Evolutionary conservation across 2,329 filamentous ascomycete genomes (phyloP), one percentile per base, ranked within the genome.

Genomic region (Orbilia blumenaviensis): DNA sequence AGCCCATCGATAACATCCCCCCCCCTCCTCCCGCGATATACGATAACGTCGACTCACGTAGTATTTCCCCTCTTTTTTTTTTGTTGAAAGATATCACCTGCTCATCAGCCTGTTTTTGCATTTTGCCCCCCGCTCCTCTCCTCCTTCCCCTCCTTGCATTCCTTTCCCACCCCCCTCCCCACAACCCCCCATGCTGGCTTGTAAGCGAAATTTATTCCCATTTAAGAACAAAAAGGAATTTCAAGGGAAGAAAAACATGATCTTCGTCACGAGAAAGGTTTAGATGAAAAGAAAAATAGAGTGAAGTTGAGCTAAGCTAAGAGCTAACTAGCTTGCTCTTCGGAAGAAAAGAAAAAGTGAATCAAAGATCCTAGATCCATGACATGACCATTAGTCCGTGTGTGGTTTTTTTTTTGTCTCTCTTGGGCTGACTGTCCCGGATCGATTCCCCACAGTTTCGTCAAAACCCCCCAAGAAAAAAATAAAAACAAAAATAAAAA

Each of bases 221-320:
- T 54, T 21, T 21, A 12, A 21, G 16, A 3, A 3, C 25, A 3
- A 14, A 29, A 68, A 34, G 46, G 71, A 56, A 56, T 63, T 46
- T 46, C 66, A 42, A 16, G 34, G 48, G 50, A 58, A 41, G n/a
- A 50, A 50, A 58, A 76, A 76, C 72, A 76, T 60, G 64, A 76
- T 76, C 48, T 63, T 76, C 72, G 72, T 76, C 72, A 76, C 72
- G 72, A 68, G 71, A 38, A 44, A 42, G 32, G n/a, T 56, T 29
- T 25, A 68, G 52, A 58, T 32, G 34, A 46, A 48, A 60, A n/a
- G n/a, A n/a, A n/a, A n/a, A n/a, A n/a, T n/a, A n/a, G n/a, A n/a
- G n/a, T n/a, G n/a, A n/a, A n/a, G n/a, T n/a, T n/a, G n/a, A n/a
- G n/a, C n/a, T n/a, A 60, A 46, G 16, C 9, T 41, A 25, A 62